Evolutionary conservation across 1,284 basidiomycete species (phyloP).

Genomic region (Ceratobasidium sp.): DNA sequence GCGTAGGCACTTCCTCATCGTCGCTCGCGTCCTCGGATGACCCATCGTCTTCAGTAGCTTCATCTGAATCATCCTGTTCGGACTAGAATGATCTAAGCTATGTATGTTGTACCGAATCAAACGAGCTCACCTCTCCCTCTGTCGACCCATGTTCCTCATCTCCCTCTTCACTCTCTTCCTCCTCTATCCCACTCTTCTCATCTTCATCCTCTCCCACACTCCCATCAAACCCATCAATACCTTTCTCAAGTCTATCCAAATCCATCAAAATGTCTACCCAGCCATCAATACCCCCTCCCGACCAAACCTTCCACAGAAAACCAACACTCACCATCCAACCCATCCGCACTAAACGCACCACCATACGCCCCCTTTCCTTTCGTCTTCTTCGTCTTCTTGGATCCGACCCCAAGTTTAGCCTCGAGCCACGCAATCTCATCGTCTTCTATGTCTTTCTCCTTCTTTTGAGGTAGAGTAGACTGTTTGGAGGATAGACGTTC

Average conservation of each 20-base stretch:
- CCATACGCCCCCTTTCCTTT: conserved; percentile 53
- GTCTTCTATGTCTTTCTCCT: conserved; percentile 74
- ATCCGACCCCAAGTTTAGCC: conserved; percentile 68
- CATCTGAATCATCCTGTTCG: conserved; percentile 40
- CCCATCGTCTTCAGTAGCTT: conserved; percentile 42
- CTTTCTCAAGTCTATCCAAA: conserved; percentile 58
- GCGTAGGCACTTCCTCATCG: conserved; percentile 35
- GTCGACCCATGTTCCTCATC: not conserved
- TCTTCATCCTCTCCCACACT: conserved; percentile 52
- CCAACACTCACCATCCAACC: conserved; percentile 68
- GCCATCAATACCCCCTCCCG: not conserved
- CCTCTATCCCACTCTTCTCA: conserved; percentile 14
- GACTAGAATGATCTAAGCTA: not conserved
- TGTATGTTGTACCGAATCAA: conserved; percentile 21
- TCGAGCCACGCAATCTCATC: conserved; percentile 84
- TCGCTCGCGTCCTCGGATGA: conserved; percentile 39
- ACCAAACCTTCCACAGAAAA: not conserved
- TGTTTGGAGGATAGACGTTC: not conserved
- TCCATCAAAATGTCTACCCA: conserved; percentile 51
- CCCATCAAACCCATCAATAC: conserved; percentile 54
- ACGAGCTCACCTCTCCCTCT: conserved; percentile 52
- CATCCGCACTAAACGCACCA: conserved; percentile 59
- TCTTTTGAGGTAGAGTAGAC: conserved; percentile 53
- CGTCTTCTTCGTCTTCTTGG: conserved; percentile 62
- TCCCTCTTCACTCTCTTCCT: conserved; percentile 10